Percentiles rank a stretch among this genome's conserved stretches.
Conservation (phyloP, 441 rosid genomes). For the Arabidopsis hybrid region DNA sequence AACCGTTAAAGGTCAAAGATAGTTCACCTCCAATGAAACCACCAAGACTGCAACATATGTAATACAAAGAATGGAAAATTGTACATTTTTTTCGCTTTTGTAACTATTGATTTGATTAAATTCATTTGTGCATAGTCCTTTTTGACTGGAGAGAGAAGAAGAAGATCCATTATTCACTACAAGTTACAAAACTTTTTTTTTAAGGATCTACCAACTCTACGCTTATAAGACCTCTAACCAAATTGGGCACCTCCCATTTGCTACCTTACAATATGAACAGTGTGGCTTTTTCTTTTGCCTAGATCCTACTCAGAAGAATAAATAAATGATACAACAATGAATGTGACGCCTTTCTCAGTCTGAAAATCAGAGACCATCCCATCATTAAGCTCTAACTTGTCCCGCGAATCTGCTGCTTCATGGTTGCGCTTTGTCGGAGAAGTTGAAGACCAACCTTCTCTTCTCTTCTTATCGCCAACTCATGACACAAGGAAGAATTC, state of each 20-base stretch:
- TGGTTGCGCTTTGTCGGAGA: slow-evolving; percentile 20
- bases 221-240: slow-evolving; percentile 45
- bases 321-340: slow-evolving; percentile 45
- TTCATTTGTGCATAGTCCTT: slow-evolving; percentile 36
- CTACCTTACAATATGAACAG: slow-evolving; percentile 60
- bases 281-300: slow-evolving; percentile 46
- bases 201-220: slow-evolving; percentile 42
- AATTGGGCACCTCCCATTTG: slow-evolving; percentile 44
- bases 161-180: slow-evolving; percentile 44
- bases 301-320: slow-evolving; percentile 47
- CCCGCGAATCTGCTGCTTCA: slow-evolving; percentile 11
- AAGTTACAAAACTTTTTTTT: slow-evolving; percentile 34
- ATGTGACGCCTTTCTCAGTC: slow-evolving; percentile 34
- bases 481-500: slow-evolving; percentile 4
- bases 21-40: slow-evolving; percentile 26
- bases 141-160: slow-evolving; percentile 16
- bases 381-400: slow-evolving; percentile 25
- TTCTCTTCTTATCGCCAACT: slow-evolving; percentile 18
- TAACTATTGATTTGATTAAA: slow-evolving; percentile 18
- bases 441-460: slow-evolving; percentile 30
- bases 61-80: neutral
- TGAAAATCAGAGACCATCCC: slow-evolving; percentile 30
- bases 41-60: slow-evolving; percentile 34
- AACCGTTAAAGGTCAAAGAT: slow-evolving; percentile 27
- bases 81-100: neutral